Percentiles rank a stretch among this genome's conserved stretches.
These are phyloP conservation scores for Tylopilus rubrobrunneus DNA, from an alignment of 768 basidiomycete genomes.

Conservation along the genomic window DNA sequence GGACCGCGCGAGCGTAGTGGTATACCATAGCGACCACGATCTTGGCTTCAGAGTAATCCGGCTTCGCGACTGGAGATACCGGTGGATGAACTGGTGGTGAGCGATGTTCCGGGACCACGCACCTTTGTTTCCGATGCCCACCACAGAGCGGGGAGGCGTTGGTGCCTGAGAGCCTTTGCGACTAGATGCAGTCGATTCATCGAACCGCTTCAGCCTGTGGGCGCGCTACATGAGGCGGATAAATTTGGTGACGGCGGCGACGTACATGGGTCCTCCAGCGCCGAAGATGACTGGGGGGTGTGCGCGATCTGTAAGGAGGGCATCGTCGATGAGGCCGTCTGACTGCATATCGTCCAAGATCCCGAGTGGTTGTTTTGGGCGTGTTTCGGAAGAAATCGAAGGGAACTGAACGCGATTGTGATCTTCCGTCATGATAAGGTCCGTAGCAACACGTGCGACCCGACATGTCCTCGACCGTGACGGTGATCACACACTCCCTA, in stretches of 20 bases:
- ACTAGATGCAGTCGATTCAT: constrained; percentile 68
- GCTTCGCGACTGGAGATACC: constrained; percentile 70
- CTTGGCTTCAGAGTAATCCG: constrained; percentile 98
- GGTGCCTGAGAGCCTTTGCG: constrained; percentile 67
- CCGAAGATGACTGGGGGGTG: constrained; percentile 59
- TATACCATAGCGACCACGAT: constrained; percentile 95
- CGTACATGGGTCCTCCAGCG: constrained; percentile 74
- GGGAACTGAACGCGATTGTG: constrained; percentile 16
- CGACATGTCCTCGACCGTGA: constrained; percentile 13
- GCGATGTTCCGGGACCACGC: constrained; percentile 1
- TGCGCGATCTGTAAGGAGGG: constrained; percentile 13
- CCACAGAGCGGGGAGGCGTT: constrained; percentile 79
- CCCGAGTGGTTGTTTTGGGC: constrained; percentile 11
- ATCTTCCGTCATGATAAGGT: constrained; percentile 11
- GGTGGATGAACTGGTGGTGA: not conserved
- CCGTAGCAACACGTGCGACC: not conserved
- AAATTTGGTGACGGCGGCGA: not conserved
- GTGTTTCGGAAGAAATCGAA: constrained; percentile 1
- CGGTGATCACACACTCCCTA: constrained; percentile 17
- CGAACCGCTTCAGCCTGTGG: constrained; percentile 72
- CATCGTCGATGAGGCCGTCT: constrained; percentile 13
- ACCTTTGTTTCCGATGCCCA: constrained; percentile 90
- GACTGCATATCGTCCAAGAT: constrained; percentile 27
- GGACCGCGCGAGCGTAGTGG: not conserved
- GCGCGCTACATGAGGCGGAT: not conserved